Evolutionary conservation across 2,329 filamentous ascomycete genomes (phyloP), one percentile per base, ranked within the genome.

Genomic region (Herpomyces periplanetae): DNA sequence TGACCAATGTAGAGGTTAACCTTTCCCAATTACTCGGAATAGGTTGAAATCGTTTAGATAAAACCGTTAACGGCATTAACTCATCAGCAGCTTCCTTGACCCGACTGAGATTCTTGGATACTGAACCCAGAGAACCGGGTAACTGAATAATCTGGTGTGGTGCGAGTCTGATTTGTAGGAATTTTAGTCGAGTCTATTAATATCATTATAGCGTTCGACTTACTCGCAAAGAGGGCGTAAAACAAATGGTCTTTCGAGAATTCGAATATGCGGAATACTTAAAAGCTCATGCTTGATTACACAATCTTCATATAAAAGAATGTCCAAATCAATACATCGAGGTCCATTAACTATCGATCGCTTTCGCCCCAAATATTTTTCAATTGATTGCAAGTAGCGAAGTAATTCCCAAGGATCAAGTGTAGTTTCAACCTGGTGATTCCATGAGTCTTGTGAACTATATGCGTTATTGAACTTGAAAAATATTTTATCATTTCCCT

Each of bases 301-400:
- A 23, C 60, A 40, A 21, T 64, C 41, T 19, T 58, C 61, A 32
- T 85, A 88, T 1, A 88, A 45, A 8, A 91, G 42, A 17, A 96
- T 71, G 32, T 96, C 80, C 7, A 96, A 45, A 32, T 96, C 80
- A 25, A 96, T 87, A 32, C 71, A 85, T 11, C 80, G 53, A 2
- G 80, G 80, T 0, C 80, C 80, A 34, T 96, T 96, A 31, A 88
- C 69, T 16, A 91, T 54, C 16, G 68, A 30, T 37, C 88, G 88
- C 25, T 56, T 51, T 21, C 80, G 52, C 1, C 73, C 73, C 32
- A 88, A 51, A 0, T 44, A 43, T 18, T 51, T 56, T 34, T 96
- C 80, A 28, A 96, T 75, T 13, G 50, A 49, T 34, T 96, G 75
- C 1, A 96, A 50, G 23, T 54, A 43, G 32, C 85, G 59, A 11